Conservation (phyloP, 768 basidiomycete species). For the Podaxis mareebaensis region DNA sequence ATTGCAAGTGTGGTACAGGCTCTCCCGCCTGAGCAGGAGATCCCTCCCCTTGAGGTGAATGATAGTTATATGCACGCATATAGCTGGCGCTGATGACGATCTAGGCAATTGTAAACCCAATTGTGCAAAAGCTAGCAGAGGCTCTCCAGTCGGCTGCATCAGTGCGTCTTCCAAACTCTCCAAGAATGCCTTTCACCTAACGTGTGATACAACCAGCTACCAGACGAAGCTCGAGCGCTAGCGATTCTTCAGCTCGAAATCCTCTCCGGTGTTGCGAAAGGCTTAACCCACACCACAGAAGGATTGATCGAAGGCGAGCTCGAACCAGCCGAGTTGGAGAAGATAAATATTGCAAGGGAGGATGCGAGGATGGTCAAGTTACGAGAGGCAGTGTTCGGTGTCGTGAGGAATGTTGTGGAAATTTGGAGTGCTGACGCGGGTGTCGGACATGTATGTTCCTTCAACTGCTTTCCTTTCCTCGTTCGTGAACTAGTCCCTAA, state of each 20-base stretch:
- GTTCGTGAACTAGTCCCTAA: constrained; percentile 2
- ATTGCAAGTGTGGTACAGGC: constrained; percentile 95
- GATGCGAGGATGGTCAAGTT: constrained; percentile 65
- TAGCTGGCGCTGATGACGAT: not conserved
- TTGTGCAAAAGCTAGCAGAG: constrained; percentile 67
- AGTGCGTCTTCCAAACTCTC: constrained; percentile 35
- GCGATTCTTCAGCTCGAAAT: constrained; percentile 77
- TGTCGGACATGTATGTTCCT: constrained; percentile 66
- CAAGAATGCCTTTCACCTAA: not conserved
- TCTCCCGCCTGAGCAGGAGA: constrained; percentile 73
- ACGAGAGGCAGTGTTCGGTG: constrained; percentile 64
- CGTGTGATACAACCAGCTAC: constrained; percentile 44
- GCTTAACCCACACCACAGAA: constrained; percentile 78
- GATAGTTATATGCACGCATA: not conserved
- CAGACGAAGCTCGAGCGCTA: constrained; percentile 67
- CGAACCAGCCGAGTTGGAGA: constrained; percentile 53
- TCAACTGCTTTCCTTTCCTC: constrained; percentile 1
- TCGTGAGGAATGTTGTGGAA: constrained; percentile 61
- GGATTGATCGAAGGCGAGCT: constrained; percentile 59
- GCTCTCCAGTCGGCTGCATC: constrained; percentile 54
- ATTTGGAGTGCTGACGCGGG: constrained; percentile 81
- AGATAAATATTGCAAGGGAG: constrained; percentile 58
- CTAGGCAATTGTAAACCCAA: constrained; percentile 75
- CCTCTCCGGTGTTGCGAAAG: constrained; percentile 83
- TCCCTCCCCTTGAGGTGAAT: constrained; percentile 73